Evolutionary conservation across 306 rosid species (phyloP), one percentile per base, ranked within the genome.

Genomic region (Senna tora): DNA sequence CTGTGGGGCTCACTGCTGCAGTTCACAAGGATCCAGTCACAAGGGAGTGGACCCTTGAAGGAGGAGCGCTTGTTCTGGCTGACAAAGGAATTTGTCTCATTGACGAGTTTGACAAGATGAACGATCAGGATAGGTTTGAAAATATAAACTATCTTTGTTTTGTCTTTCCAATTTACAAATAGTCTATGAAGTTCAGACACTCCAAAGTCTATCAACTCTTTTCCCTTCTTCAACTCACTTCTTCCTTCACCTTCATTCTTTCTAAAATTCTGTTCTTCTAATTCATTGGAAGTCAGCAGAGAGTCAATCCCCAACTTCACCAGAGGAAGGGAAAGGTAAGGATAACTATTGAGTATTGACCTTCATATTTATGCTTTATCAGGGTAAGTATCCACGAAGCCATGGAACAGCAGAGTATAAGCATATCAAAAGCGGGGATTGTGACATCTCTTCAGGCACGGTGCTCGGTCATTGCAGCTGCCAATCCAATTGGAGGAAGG

Each of bases 351-450:
- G 51, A 52, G 13, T 22, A 15, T 50, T 80, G 51, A 65, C 55
- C 38, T 21, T 15, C 53, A 60, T 63, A 70, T 75, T 36, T 22
- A 21, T 60, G n/a, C 75, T 47, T n/a, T 30, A 66, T 75, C 80
- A 93, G 98, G 87, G 98, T 94, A 86, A 94, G 98, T 83, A 94
- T 94, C 73, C 98, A 94, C 70, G 98, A 94, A 80, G 98, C 98
- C 38, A 94, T 94, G 98, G 98, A 94, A 82, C 98, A 94, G 76
- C 98, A 94, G 81, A 94, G 98, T 77, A 94, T 94, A 80, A 94
- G 98, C 80, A 94, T 94, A 84, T 94, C 98, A 20, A 94, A 91
- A 76, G 98, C 98, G 53, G 98, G 98, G 17, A 94, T 94, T 75
- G 98, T 94, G 71, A 94, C 98, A 51, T 94, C 98, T 74, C 98